phyloP scores from a whole-genome alignment of 306 rosid species.

The Cicer chorassanicum region DNA sequence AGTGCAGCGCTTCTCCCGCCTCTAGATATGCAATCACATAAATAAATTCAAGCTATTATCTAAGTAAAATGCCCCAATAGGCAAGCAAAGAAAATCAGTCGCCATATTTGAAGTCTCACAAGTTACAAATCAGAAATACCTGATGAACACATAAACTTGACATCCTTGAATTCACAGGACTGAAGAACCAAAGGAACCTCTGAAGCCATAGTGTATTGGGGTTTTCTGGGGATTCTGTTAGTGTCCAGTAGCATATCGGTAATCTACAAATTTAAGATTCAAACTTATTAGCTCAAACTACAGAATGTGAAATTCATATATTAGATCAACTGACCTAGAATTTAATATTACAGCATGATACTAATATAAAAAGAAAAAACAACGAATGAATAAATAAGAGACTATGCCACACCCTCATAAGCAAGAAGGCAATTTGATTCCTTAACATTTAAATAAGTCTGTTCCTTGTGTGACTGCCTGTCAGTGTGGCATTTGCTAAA shows the following conservation, averaged over 20 bases:
- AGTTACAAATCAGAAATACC: constrained; percentile 58
- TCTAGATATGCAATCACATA: constrained; percentile 52
- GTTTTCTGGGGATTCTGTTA: constrained; percentile 68
- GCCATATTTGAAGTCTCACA: constrained; percentile 16
- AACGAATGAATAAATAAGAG: constrained; percentile 10
- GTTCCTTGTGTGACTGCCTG: neutral
- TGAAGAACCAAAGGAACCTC: constrained; percentile 89
- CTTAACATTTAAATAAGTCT: neutral
- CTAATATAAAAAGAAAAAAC: neutral
- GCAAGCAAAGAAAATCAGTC: constrained; percentile 21
- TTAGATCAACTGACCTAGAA: constrained; percentile 18
- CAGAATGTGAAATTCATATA: constrained; percentile 35
- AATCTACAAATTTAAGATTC: constrained; percentile 60
- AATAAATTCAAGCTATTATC: constrained; percentile 29
- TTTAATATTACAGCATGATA: constrained; percentile 5
- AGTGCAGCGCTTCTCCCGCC: constrained; percentile 61
- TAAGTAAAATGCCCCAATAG: neutral
- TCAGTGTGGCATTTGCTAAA: neutral
- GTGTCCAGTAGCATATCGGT: constrained; percentile 72
- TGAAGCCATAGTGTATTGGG: constrained; percentile 83
- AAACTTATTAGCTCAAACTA: constrained; percentile 36
- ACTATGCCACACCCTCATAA: neutral
- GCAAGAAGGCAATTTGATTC: constrained; percentile 12
- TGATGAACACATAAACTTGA: constrained; percentile 76
- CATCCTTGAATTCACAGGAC: constrained; percentile 83